Percentiles rank a stretch among this genome's conserved stretches.
Evolutionary conservation across 108 stramenopile genomes (phyloP).

Genomic region (Stephanodiscus triporus): DNA sequence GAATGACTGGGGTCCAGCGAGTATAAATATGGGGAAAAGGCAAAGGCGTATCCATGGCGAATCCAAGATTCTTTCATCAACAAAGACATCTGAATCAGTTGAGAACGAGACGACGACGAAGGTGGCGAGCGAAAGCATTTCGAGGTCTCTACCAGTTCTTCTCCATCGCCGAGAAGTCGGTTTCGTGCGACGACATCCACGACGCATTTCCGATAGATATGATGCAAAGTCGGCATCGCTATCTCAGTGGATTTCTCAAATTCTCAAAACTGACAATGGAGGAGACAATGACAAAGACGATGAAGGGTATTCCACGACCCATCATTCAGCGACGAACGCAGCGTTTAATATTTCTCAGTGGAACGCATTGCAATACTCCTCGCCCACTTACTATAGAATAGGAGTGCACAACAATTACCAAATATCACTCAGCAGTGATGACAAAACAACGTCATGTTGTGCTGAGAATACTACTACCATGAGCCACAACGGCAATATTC

Average conservation of each 20-base stretch:
- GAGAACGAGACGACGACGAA: neutral
- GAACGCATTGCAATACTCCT: conserved; percentile 21
- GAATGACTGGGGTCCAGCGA: neutral
- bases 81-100: neutral
- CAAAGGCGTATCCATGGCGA: neutral
- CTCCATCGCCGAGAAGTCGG: conserved; percentile 38
- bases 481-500: neutral
- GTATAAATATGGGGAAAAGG: neutral
- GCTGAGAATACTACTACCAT: neutral
- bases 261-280: neutral
- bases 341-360: conserved; percentile 12
- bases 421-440: neutral
- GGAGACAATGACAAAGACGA: neutral
- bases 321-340: neutral
- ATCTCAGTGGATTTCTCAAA: conserved; percentile 16
- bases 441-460: neutral
- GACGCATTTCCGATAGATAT: neutral
- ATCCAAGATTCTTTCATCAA: neutral
- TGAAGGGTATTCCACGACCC: neutral
- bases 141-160: conserved; percentile 19
- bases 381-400: conserved; percentile 15
- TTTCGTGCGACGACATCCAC: neutral
- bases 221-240: neutral
- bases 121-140: conserved; percentile 7
- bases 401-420: neutral